phyloP scores from a whole-genome alignment of 2,329 filamentous ascomycete species.

The Coniochaeta ligniaria region DNA sequence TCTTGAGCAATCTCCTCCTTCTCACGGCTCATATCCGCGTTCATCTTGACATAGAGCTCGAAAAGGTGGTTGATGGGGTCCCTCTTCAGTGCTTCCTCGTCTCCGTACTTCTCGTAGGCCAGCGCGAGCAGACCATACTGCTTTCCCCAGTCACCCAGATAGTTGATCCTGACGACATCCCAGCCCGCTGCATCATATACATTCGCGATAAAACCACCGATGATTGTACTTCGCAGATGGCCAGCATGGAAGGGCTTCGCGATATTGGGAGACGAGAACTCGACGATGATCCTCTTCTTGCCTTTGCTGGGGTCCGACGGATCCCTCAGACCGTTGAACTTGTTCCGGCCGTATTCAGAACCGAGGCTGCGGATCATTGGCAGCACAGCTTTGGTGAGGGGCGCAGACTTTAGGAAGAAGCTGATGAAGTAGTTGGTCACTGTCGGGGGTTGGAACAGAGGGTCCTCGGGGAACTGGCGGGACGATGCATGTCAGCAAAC shows the following conservation, averaged over 20 bases:
- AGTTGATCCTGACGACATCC: slow-evolving; percentile 70
- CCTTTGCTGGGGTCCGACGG: slow-evolving; percentile 51
- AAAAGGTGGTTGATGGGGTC: slow-evolving; percentile 80
- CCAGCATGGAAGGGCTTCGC: slow-evolving; percentile 79
- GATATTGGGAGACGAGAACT: slow-evolving; percentile 82
- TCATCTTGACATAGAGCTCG: slow-evolving; percentile 76
- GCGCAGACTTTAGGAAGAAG: slow-evolving; percentile 71
- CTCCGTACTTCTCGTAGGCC: slow-evolving; percentile 68
- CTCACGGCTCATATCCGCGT: slow-evolving; percentile 57
- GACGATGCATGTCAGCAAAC: slow-evolving; percentile 4
- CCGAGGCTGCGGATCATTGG: slow-evolving; percentile 61
- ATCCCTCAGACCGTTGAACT: slow-evolving; percentile 52
- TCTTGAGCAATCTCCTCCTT: slow-evolving; percentile 56
- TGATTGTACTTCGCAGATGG: slow-evolving; percentile 71
- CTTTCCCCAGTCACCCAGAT: slow-evolving; percentile 76
- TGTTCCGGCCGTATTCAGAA: slow-evolving; percentile 57
- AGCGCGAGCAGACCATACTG: slow-evolving; percentile 68
- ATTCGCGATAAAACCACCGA: slow-evolving; percentile 69
- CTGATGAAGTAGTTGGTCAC: slow-evolving; percentile 63
- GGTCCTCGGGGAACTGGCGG: slow-evolving; percentile 57
- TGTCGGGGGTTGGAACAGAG: slow-evolving; percentile 64
- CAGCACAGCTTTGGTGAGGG: slow-evolving; percentile 59
- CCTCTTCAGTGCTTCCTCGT: slow-evolving; percentile 59
- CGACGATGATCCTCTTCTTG: slow-evolving; percentile 63
- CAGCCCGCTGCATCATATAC: slow-evolving; percentile 64